Conservation (phyloP, 1,139 yeast species). For the Schizosaccharomyces versatilis region DNA sequence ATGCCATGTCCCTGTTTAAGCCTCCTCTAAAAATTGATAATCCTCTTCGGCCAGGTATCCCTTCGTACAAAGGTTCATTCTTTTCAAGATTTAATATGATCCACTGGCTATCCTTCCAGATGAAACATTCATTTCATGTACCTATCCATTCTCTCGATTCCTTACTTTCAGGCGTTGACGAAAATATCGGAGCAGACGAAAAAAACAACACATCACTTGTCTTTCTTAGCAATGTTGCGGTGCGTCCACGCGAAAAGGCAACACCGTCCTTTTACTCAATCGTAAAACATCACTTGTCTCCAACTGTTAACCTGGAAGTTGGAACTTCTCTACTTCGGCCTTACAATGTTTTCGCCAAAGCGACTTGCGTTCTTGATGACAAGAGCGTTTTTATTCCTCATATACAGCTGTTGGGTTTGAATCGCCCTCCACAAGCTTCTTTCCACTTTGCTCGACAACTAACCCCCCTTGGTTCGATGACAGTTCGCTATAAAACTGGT, state of each 20-base stretch:
- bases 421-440: background rate
- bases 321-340: slow-evolving; percentile 1
- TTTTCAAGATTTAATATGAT: background rate
- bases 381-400: background rate
- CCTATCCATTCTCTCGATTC: background rate
- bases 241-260: background rate
- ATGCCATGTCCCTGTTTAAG: background rate
- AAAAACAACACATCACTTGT: background rate
- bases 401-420: background rate
- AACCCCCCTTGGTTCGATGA: background rate
- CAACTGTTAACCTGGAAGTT: background rate
- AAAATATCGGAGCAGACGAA: background rate
- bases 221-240: background rate
- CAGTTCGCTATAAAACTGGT: slow-evolving; percentile 1
- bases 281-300: background rate
- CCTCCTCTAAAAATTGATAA: background rate
- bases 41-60: background rate
- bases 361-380: background rate
- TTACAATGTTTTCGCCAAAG: background rate
- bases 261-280: background rate
- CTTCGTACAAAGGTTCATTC: background rate
- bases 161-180: background rate
- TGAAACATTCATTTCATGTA: background rate
- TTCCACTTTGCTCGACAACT: background rate
- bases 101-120: background rate